Base-by-base conservation (phyloP, 305 asterid genomes). In the Ajuga reptans region DNA sequence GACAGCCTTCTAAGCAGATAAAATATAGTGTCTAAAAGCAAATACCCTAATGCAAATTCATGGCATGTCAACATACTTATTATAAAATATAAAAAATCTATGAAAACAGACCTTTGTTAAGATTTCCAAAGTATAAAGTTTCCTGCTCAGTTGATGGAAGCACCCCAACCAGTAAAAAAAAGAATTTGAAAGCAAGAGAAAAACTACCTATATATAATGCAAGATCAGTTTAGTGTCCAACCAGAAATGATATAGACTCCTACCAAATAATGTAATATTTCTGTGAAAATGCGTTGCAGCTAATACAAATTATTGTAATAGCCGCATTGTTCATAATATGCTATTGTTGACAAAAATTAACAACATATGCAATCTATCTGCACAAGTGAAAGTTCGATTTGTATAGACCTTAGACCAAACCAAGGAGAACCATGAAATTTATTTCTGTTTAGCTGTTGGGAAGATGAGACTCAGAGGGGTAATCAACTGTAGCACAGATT, bases 91-190 rank as follows among this genome's bases (percentile, higher is more conserved):
- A 47, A 51, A 68, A 12, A 50, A 18, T 9, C 12, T 36, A 67
- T 43, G 50, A 71, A 39, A 69, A 71, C 85, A 58, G 80, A 92
- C 98, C 98, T 92, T 89, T 92, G 82, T 85, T 78, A 53, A 92
- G 89, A 81, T 88, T 89, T 64, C 96, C 98, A 43, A 92, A 60
- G 80, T 84, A 90, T 51, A 92, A 77, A 31, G 91, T 86, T 65
- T 83, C 82, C 75, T 86, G 96, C 83, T 86, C 91, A 18, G 72
- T 75, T 69, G 98, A 89, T 72, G 90, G 96, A 64, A 83, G 91
- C 79, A 92, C 88, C 62, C 95, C 96, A 70, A 92, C 85, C 80
- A n/a, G n/a, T n/a, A n/a, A n/a, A n/a, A 21, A 34, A 1, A 53
- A 51, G 4, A 72, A 6, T 58, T 33, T 59, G 18, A 39, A 64